Evolutionary conservation across 2,329 filamentous ascomycete species (phyloP), one percentile per base, ranked within the genome.

Genomic region (Botrytis tulipae): DNA sequence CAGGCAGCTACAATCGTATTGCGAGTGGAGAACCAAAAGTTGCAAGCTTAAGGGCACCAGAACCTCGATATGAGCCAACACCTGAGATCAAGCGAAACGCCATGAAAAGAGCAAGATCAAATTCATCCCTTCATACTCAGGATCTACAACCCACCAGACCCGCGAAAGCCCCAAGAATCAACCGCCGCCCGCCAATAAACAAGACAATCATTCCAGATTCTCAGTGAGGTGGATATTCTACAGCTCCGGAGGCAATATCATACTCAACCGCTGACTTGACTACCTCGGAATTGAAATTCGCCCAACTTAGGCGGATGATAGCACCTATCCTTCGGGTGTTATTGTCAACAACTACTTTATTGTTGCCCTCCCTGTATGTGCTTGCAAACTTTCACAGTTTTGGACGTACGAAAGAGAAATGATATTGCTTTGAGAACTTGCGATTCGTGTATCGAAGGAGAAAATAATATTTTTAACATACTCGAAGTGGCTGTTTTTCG

Each of bases 131-230:
- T 54, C 54, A 6, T 16, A 46, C 32, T n/a, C 25, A 22, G 35
- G 44, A 37, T 32, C 6, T 57, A n/a, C 71, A 72, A 5, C 22
- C 70, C 14, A 32, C 3, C 6, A 59, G 42, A 42, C 54, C 73
- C 20, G 48, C 51, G 7, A 75, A 75, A 71, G 65, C 61, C 54
- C 74, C 71, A 32, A 70, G 68, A 62, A 29, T 73, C 3, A 51
- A 48, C 22, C 40, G 40, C 25, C 48, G 25, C 18, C 54, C 12
- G 32, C 16, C n/a, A 35, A 42, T n/a, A 29, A 70, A 40, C 22
- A 59, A 60, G 37, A 61, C 70, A 3, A 51, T 69, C 18, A 73
- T 76, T 70, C 71, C 71, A 18, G 69, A 75, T 29, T 76, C 73
- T 9, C 72, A 76, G 16, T 72, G 22, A 68, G n/a, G 22, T 29